These are phyloP conservation scores for Russula foetens DNA, from an alignment of 768 basidiomycete genomes.

Conservation along the genomic window DNA sequence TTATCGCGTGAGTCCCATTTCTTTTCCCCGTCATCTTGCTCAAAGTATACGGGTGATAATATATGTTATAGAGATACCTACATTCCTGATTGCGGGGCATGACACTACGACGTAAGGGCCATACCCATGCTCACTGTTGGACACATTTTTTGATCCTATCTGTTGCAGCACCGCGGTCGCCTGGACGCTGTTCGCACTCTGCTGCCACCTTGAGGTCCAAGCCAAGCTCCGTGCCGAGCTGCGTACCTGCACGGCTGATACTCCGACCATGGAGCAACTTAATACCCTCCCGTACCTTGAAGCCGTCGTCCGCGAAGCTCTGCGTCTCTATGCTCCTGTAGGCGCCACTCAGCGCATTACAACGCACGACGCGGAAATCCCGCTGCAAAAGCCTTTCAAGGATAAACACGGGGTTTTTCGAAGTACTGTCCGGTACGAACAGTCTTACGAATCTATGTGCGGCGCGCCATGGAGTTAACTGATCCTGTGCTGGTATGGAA, in stretches of 20 bases:
- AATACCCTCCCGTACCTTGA: constrained; percentile 28
- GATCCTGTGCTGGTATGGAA: not conserved
- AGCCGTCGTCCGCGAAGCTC: constrained; percentile 26
- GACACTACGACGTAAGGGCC: constrained; percentile 21
- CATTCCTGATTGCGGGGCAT: constrained; percentile 27
- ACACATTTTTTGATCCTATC: not conserved
- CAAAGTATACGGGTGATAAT: not conserved
- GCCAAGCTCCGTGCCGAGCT: constrained; percentile 29
- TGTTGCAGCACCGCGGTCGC: constrained; percentile 24
- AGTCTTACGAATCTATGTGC: not conserved
- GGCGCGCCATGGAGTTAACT: not conserved
- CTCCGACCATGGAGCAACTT: constrained; percentile 26
- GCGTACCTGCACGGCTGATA: constrained; percentile 19
- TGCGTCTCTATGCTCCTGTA: constrained; percentile 25
- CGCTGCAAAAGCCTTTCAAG: constrained; percentile 22
- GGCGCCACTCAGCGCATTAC: constrained; percentile 22
- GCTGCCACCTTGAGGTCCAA: constrained; percentile 27
- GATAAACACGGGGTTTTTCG: constrained; percentile 16
- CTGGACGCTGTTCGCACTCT: constrained; percentile 30
- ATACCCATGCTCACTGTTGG: not conserved
- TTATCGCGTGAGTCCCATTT: constrained; percentile 20
- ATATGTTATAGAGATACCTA: constrained; percentile 25
- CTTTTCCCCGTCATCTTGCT: not conserved
- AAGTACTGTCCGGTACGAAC: constrained; percentile 16
- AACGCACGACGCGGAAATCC: constrained; percentile 25